Percentiles rank a stretch among this genome's conserved stretches.
Evolutionary conservation across 2,329 filamentous ascomycete genomes (phyloP).

Genomic region (Diplocarpon mali): DNA sequence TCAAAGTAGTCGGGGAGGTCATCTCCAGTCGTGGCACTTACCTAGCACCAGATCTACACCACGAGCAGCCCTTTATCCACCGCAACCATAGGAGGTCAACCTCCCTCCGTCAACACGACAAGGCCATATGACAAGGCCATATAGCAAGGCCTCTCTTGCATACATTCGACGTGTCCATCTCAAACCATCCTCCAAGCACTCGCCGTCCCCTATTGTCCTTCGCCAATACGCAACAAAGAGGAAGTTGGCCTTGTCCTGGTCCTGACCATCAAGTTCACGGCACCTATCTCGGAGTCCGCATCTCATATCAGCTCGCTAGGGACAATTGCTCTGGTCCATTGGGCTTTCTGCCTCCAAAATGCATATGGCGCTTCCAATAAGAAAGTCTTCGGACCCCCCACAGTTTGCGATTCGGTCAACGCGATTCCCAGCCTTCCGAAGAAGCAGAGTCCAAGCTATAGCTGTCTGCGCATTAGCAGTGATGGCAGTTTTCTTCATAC

Average conservation of each 20-base stretch:
- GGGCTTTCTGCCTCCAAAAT: slow-evolving; percentile 37
- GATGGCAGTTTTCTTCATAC: slow-evolving; percentile 43
- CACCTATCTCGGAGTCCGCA: background rate
- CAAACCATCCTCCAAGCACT: no score
- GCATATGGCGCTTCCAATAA: slow-evolving; percentile 84
- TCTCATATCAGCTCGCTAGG: background rate
- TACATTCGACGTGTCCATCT: no score
- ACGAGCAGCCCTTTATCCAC: slow-evolving; percentile 1
- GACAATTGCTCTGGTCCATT: background rate
- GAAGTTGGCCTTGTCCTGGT: no score
- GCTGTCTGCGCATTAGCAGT: slow-evolving; percentile 33
- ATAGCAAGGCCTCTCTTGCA: no score
- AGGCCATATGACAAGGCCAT: no score
- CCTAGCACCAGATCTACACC: background rate
- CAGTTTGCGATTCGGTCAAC: slow-evolving; percentile 55
- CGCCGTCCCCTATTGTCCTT: no score
- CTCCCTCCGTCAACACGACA: background rate
- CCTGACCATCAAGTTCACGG: background rate
- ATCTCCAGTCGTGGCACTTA: slow-evolving; percentile 1
- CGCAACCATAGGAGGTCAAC: slow-evolving; percentile 1
- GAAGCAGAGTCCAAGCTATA: slow-evolving; percentile 50
- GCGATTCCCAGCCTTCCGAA: slow-evolving; percentile 43
- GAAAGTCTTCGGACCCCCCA: slow-evolving; percentile 68
- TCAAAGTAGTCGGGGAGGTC: background rate
- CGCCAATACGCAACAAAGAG: no score